A percentile compares a stretch with the other conserved stretches of the same genome.
phyloP scores from a whole-genome alignment of 139 green algal species.

The Chlamydomonas schloesseri region DNA sequence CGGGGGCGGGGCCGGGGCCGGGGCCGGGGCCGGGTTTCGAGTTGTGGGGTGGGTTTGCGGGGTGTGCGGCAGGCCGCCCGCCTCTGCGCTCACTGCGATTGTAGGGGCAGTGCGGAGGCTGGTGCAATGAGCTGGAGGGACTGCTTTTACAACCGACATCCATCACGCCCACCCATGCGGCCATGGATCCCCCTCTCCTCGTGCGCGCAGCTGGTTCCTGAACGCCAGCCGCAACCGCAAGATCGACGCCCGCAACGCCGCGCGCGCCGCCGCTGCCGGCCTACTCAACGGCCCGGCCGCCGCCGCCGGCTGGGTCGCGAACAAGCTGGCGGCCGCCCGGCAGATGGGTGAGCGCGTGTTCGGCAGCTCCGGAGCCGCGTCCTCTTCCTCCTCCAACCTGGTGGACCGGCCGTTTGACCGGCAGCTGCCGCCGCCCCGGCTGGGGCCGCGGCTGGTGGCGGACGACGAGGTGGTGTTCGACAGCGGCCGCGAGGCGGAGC shows the following conservation, averaged over 20 bases:
- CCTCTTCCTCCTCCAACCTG: neutral
- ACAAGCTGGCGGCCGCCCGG: constrained; percentile 44
- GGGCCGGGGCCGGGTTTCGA: too few relatives aligned
- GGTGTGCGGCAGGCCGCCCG: too few relatives aligned
- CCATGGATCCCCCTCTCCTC: neutral
- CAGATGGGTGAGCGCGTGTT: neutral
- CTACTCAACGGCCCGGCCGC: neutral
- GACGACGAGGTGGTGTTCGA: constrained; percentile 51
- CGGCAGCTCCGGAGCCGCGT: neutral
- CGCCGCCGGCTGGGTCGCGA: neutral
- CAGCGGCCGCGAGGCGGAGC: constrained; percentile 38
- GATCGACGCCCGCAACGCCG: constrained; percentile 85
- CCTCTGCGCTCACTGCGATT: too few relatives aligned
- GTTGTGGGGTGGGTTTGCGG: too few relatives aligned
- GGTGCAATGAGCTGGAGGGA: too few relatives aligned
- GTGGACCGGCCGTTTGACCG: neutral
- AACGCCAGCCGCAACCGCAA: constrained; percentile 67
- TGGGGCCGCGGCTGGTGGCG: constrained; percentile 28
- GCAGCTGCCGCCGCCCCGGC: neutral
- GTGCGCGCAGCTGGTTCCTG: constrained; percentile 14
- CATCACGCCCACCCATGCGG: too few relatives aligned
- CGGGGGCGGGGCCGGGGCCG: too few relatives aligned
- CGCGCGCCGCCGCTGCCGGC: constrained; percentile 53
- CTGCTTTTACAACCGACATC: too few relatives aligned
- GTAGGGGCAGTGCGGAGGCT: too few relatives aligned